Percentiles rank a stretch among this genome's conserved stretches.
These are phyloP conservation scores for Cutaneotrichosporon sp. DNA, from an alignment of 1,284 basidiomycete genomes.

Conservation along the genomic window DNA sequence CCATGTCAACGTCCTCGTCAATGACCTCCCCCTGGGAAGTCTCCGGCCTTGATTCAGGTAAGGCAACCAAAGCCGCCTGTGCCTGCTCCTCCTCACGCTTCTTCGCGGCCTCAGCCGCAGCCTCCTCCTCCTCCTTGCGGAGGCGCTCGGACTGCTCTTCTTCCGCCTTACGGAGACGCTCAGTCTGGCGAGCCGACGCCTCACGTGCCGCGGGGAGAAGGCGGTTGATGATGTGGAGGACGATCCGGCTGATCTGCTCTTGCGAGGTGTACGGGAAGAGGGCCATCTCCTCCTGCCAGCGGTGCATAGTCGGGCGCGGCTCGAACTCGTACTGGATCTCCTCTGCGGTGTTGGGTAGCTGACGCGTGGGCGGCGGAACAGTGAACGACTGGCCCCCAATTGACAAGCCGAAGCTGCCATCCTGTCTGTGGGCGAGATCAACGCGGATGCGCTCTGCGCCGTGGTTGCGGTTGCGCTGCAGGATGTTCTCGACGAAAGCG, in stretches of 20 bases:
- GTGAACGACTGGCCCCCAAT: constrained; percentile 52
- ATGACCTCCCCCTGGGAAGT: constrained; percentile 50
- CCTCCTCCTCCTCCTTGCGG: constrained; percentile 27
- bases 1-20: constrained; percentile 77
- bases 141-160: constrained; percentile 29
- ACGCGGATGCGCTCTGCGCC: constrained; percentile 38
- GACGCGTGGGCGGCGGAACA: constrained; percentile 42
- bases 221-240: constrained; percentile 69
- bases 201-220: constrained; percentile 75
- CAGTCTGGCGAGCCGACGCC: constrained; percentile 51
- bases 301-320: constrained; percentile 76
- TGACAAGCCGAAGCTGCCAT: constrained; percentile 37
- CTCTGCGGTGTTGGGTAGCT: constrained; percentile 12
- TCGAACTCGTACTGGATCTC: constrained; percentile 49
- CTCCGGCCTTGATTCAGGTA: constrained; percentile 59
- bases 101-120: constrained; percentile 27
- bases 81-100: constrained; percentile 26
- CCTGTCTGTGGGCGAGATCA: constrained; percentile 35
- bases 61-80: constrained; percentile 26
- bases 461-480: constrained; percentile 27
- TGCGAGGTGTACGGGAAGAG: constrained; percentile 75
- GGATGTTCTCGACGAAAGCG: constrained; percentile 78
- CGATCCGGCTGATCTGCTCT: constrained; percentile 71
- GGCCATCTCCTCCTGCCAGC: constrained; percentile 87
- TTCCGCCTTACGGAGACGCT: constrained; percentile 43